Conservation (phyloP, 768 basidiomycete genomes). For the Nidularia pulvinata region DNA sequence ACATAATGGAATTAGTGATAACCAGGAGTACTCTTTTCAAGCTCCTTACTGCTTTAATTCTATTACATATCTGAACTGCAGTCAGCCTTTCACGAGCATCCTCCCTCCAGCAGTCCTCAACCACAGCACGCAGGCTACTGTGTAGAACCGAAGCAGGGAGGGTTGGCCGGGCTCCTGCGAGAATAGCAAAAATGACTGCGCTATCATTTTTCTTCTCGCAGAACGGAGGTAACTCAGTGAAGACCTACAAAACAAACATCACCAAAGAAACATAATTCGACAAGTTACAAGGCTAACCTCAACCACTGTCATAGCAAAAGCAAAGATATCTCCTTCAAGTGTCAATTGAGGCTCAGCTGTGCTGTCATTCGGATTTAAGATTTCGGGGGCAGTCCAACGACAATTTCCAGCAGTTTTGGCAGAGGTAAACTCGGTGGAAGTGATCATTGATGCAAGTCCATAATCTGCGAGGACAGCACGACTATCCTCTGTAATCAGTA, state of each 20-base stretch:
- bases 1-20: no score
- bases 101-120: conserved; percentile 11
- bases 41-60: no score
- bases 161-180: conserved; percentile 12
- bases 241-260: conserved; percentile 7
- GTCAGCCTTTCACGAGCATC: no score
- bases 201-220: conserved; percentile 15
- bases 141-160: conserved; percentile 7
- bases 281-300: conserved; percentile 13
- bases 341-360: conserved; percentile 7
- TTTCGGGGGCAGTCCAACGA: conserved; percentile 29
- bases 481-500: conserved; percentile 17
- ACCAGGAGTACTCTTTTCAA: no score
- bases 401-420: conserved; percentile 16
- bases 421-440: conserved; percentile 15
- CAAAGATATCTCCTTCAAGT: conserved; percentile 17
- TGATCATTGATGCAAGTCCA: conserved; percentile 18
- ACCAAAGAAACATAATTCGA: not conserved
- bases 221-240: conserved; percentile 13
- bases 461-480: conserved; percentile 22
- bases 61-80: no score
- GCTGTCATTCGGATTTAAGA: conserved; percentile 15
- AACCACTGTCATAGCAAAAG: conserved; percentile 22
- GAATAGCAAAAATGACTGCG: conserved; percentile 15
- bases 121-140: conserved; percentile 4